Evolutionary conservation across 2,329 filamentous ascomycete genomes (phyloP).

Genomic region (Huntiella bhutanensis): DNA sequence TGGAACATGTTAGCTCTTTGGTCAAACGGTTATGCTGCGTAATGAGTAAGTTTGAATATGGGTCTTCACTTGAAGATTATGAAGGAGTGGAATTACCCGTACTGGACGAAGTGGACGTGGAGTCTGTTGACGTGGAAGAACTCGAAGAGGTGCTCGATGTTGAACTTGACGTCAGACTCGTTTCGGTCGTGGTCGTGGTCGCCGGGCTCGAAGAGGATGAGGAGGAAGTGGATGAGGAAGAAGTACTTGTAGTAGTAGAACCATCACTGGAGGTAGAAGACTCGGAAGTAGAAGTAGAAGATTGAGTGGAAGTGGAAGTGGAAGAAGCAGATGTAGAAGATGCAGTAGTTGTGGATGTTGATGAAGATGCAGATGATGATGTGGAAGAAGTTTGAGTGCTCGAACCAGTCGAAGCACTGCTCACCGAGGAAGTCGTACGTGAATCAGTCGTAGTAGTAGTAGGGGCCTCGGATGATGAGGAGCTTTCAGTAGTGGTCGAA

Average conservation of each 20-base stretch:
- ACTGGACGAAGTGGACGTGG: not conserved
- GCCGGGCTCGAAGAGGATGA: not conserved
- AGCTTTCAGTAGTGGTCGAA: not conserved
- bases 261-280: not conserved
- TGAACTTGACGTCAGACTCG: not conserved
- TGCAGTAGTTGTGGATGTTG: slow-evolving; percentile 17
- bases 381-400: slow-evolving; percentile 8
- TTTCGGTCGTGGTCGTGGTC: not conserved
- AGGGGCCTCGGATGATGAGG: slow-evolving; percentile 14
- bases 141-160: not conserved
- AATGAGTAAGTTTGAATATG: not conserved
- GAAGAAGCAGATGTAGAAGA: slow-evolving; percentile 13
- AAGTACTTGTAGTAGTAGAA: not conserved
- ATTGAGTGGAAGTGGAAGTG: slow-evolving; percentile 7
- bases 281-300: slow-evolving; percentile 10
- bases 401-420: slow-evolving; percentile 2
- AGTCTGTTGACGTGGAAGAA: not conserved
- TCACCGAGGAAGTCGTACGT: slow-evolving; percentile 11
- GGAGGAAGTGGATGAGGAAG: not conserved
- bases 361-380: slow-evolving; percentile 8
- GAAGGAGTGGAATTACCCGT: not conserved
- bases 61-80: not conserved
- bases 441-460: slow-evolving; percentile 11
- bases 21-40: too few species aligned
- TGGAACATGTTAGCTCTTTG: not conserved